Evolutionary conservation across 257 asterid genomes (phyloP).

Genomic region (Primulina huaijiensis): DNA sequence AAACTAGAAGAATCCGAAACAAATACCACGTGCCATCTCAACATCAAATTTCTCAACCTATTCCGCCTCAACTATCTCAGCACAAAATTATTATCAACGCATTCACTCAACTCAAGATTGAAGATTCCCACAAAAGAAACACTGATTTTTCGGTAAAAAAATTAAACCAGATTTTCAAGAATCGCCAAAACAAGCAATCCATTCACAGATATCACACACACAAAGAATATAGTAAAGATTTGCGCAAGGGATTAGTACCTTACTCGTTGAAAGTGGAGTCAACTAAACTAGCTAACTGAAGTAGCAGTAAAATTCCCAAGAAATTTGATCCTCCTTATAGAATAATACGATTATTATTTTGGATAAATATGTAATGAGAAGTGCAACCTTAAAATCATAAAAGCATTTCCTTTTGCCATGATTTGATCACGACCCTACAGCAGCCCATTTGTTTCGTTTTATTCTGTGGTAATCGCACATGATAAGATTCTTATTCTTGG

Average conservation of each 20-base stretch:
- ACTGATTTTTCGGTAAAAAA: background rate
- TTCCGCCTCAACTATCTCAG: background rate
- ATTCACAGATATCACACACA: background rate
- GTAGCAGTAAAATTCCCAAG: background rate
- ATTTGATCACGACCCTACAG: too few species aligned
- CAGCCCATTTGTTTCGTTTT: too few species aligned
- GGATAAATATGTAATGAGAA: background rate
- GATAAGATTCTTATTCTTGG: too few species aligned
- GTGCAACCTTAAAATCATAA: too few species aligned
- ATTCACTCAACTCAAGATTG: background rate
- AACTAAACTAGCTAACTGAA: background rate
- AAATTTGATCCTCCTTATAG: background rate
- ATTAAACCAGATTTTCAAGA: background rate
- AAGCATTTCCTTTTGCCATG: too few species aligned
- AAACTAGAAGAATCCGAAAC: background rate
- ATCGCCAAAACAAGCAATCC: background rate
- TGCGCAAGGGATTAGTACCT: background rate
- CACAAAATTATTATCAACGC: background rate
- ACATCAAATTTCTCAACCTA: background rate
- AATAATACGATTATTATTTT: too few species aligned
- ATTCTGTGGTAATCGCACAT: too few species aligned
- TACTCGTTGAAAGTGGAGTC: background rate
- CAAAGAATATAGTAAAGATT: background rate
- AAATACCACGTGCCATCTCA: background rate
- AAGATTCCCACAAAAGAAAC: background rate